A percentile compares a stretch with the other conserved stretches of the same genome.
Conservation (phyloP, 1,139 yeast species). For the Pichia sp. region DNA sequence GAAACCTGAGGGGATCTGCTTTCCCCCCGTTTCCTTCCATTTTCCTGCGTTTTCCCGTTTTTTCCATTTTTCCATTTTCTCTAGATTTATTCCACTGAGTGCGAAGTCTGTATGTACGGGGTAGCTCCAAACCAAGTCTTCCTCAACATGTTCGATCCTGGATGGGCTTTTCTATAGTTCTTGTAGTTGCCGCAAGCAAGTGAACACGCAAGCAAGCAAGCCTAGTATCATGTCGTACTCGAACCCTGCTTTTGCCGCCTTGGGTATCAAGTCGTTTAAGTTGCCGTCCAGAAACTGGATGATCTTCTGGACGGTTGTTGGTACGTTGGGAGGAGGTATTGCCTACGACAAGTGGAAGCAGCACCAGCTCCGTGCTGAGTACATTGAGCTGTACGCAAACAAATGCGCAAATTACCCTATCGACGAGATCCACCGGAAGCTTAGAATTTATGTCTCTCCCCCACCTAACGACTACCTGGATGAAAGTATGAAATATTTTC, state of each 20-base stretch:
- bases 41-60: neutral
- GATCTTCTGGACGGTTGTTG: conserved; percentile 76
- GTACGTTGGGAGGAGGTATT: conserved; percentile 64
- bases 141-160: no score
- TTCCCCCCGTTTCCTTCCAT: neutral
- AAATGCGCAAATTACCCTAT: conserved; percentile 33
- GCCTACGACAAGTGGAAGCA: conserved; percentile 78
- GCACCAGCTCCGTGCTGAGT: conserved; percentile 56
- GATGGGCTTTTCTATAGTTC: neutral
- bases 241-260: conserved; percentile 81
- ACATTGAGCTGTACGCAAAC: conserved; percentile 56
- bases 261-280: conserved; percentile 77
- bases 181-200: no score
- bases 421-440: conserved; percentile 61
- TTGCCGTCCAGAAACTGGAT: conserved; percentile 92
- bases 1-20: neutral
- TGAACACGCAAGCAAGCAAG: no score
- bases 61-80: neutral
- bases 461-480: conserved; percentile 93
- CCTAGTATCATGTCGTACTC: conserved; percentile 36
- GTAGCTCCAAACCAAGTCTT: no score
- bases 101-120: no score
- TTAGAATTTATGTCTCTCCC: conserved; percentile 85
- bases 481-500: conserved; percentile 67
- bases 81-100: no score